A percentile compares a stretch with the other conserved stretches of the same genome.
Evolutionary conservation across 441 rosid species (phyloP).

Genomic region (Adansonia rubrostipa): DNA sequence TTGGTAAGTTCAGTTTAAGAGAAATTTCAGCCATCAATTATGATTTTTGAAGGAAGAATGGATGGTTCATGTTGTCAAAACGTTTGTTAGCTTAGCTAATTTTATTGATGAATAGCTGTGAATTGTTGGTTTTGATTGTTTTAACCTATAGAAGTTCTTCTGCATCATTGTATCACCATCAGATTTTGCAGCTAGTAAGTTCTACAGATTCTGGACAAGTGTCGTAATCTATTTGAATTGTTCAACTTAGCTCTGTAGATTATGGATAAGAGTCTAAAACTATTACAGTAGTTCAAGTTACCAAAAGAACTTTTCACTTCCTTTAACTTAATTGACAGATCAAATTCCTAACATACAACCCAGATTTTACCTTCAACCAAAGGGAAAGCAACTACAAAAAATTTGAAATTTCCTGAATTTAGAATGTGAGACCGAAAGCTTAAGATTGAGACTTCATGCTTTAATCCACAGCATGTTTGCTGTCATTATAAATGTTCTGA

Average conservation of each 20-base stretch:
- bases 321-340: not conserved
- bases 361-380: not conserved
- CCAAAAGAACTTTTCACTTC: not conserved
- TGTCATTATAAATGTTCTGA: slow-evolving; percentile 2
- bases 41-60: not conserved
- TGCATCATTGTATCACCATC: not conserved
- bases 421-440: not conserved
- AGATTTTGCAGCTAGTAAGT: not conserved
- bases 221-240: not conserved
- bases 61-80: not conserved
- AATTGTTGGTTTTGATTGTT: not conserved
- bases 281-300: not conserved
- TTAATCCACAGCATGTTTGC: not conserved
- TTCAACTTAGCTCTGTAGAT: not conserved
- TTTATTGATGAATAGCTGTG: too few species aligned
- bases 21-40: too few species aligned
- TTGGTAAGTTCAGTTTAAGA: slow-evolving; percentile 44
- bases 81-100: too few species aligned
- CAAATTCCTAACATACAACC: not conserved
- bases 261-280: not conserved
- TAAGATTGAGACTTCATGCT: not conserved
- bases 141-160: not conserved
- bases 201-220: not conserved
- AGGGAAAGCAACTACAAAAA: not conserved
- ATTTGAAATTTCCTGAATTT: not conserved